These are phyloP conservation scores for Pichia sp. DNA, from an alignment of 1,139 yeast genomes.

Conservation along the genomic window DNA sequence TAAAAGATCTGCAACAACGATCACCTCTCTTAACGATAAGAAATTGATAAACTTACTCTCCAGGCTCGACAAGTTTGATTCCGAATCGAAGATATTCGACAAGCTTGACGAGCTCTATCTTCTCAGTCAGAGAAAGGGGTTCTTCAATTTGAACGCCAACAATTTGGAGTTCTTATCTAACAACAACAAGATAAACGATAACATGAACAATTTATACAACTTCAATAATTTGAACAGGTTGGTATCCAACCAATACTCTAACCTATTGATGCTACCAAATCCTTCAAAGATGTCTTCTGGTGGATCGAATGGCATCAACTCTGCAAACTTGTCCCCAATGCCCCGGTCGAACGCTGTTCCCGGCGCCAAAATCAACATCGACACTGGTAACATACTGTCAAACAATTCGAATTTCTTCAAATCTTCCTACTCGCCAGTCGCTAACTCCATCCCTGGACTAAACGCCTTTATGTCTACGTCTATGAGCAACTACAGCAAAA, in stretches of 20 bases:
- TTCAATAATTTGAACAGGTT: slow-evolving; percentile 26
- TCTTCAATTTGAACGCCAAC: slow-evolving; percentile 28
- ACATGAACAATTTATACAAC: slow-evolving; percentile 27
- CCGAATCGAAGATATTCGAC: slow-evolving; percentile 25
- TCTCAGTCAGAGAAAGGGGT: slow-evolving; percentile 31
- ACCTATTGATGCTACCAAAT: slow-evolving; percentile 22
- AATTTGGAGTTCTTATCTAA: slow-evolving; percentile 30
- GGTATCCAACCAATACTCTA: slow-evolving; percentile 25
- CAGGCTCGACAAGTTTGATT: slow-evolving; percentile 29
- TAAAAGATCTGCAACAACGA: slow-evolving; percentile 26
- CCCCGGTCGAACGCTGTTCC: slow-evolving; percentile 6
- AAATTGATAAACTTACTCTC: slow-evolving; percentile 25
- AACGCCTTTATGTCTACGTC: slow-evolving; percentile 14
- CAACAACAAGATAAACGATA: slow-evolving; percentile 21
- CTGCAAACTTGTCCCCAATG: slow-evolving; percentile 15
- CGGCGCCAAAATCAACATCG: neutral
- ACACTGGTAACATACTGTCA: neutral
- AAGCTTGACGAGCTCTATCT: slow-evolving; percentile 29
- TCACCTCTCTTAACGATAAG: slow-evolving; percentile 27
- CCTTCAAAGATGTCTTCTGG: neutral
- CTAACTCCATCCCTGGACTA: slow-evolving; percentile 20
- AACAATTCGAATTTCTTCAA: slow-evolving; percentile 8
- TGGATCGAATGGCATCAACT: slow-evolving; percentile 1
- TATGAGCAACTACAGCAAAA: slow-evolving; percentile 7
- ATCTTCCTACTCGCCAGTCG: slow-evolving; percentile 11